A percentile compares a stretch with the other conserved stretches of the same genome.
Conservation (phyloP, 1,139 yeast genomes). For the Saccharomyces pastorianus region DNA sequence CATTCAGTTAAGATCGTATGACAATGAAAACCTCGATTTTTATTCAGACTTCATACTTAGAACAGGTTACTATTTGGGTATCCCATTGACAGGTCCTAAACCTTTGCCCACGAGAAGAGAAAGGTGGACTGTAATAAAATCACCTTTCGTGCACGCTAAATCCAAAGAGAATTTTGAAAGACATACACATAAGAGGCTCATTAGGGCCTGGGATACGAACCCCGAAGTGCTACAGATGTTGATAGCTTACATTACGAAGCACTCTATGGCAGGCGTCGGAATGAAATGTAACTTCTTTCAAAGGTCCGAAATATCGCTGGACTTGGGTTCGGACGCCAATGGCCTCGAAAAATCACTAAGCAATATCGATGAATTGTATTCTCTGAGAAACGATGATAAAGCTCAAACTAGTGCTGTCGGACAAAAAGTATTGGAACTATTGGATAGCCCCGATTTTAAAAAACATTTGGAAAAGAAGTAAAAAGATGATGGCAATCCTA, state of each 20-base stretch:
- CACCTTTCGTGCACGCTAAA: slow-evolving; percentile 93
- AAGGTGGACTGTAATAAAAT: slow-evolving; percentile 86
- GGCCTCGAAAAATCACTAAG: not conserved
- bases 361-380: slow-evolving; percentile 1
- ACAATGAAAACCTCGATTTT: slow-evolving; percentile 60
- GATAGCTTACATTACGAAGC: slow-evolving; percentile 70
- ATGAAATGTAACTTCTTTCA: slow-evolving; percentile 65
- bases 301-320: slow-evolving; percentile 42
- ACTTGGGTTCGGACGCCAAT: slow-evolving; percentile 28
- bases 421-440: slow-evolving; percentile 61
- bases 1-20: slow-evolving; percentile 64
- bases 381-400: slow-evolving; percentile 6
- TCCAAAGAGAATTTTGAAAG: slow-evolving; percentile 92
- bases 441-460: slow-evolving; percentile 58
- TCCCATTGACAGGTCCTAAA: slow-evolving; percentile 66
- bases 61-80: slow-evolving; percentile 82
- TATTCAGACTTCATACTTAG: slow-evolving; percentile 81
- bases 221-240: slow-evolving; percentile 79
- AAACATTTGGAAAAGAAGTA: slow-evolving; percentile 15
- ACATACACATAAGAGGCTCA: slow-evolving; percentile 65
- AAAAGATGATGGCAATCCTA: not conserved
- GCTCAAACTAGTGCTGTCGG: slow-evolving; percentile 37
- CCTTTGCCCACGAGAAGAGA: slow-evolving; percentile 68
- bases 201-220: slow-evolving; percentile 76
- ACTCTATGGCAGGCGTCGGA: slow-evolving; percentile 75